Evolutionary conservation across 2,329 filamentous ascomycete genomes (phyloP), one percentile per base, ranked within the genome.

Genomic region (Aureobasidium melanogenum): DNA sequence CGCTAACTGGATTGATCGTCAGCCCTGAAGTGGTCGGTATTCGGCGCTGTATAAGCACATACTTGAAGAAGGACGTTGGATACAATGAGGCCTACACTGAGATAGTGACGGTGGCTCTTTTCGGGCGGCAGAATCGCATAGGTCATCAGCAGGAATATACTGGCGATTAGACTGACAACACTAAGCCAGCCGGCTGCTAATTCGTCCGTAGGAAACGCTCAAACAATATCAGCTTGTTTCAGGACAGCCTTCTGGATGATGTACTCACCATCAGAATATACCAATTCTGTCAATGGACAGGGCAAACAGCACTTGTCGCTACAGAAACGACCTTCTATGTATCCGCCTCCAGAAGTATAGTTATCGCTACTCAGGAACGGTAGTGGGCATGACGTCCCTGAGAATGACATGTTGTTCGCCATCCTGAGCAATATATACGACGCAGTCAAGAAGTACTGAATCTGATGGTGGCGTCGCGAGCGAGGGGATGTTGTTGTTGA

Each of bases 21-120:
- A 46, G 28, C 32, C 10, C 14, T 26, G 7, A 24, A 14, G 24
- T n/a, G 6, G 2, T 30, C 19, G 14, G 39, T n/a, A 3, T 41
- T 24, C 7, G 26, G 17, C 15, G 22, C 24, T 28, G 12, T 5
- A 10, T 12, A 9, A 39, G n/a, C 14, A 38, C 86, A 77, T 75
- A 89, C 88, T 73, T 89, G 87, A 82, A 96, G 88, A 59, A 91
- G 77, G 46, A 87, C 73, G 47, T 91, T 83, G 3, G 83, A 86
- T 43, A 87, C 72, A 0, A 87, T 87, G 50, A 96, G 79, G 69
- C 89, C 90, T 65, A 96, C 86, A 71, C 87, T 94, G 44, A 96
- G 78, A 69, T 96, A 96, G 72, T 96, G 91, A 43, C 91, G 84
- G 69, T 89, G 86, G n/a, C 89, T 94, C 77, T 88, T 89, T 66